A percentile compares a stretch with the other conserved stretches of the same genome.
phyloP scores from a whole-genome alignment of 768 basidiomycete genomes.

The Russula sp. region DNA sequence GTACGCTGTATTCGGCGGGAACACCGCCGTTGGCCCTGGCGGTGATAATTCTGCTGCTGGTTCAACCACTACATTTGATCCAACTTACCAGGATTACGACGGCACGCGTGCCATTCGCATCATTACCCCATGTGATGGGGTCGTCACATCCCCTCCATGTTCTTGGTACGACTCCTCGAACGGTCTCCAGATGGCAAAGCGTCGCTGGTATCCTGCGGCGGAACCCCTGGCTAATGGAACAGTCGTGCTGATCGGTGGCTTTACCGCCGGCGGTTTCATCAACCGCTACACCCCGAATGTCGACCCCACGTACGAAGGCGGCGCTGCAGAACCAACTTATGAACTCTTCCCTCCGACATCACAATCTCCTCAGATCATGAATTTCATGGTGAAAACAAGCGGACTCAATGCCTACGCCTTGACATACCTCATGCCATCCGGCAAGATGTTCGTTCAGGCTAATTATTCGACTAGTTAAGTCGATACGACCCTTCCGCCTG shows the following conservation, averaged over 20 bases:
- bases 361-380: constrained; percentile 43
- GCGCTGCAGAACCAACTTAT: constrained; percentile 72
- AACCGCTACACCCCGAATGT: constrained; percentile 68
- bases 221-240: constrained; percentile 72
- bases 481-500: neutral
- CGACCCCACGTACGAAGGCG: constrained; percentile 57
- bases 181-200: constrained; percentile 56
- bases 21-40: constrained; percentile 66
- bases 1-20: constrained; percentile 70
- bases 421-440: constrained; percentile 66
- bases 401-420: constrained; percentile 76
- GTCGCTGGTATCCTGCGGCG: constrained; percentile 73
- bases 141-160: constrained; percentile 45
- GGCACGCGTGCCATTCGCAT: constrained; percentile 76
- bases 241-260: constrained; percentile 76
- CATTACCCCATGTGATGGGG: constrained; percentile 63
- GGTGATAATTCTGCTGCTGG: constrained; percentile 47
- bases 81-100: constrained; percentile 72
- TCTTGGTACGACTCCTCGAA: constrained; percentile 69
- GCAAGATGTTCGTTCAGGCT: constrained; percentile 56
- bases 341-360: constrained; percentile 73
- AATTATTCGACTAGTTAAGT: constrained; percentile 46
- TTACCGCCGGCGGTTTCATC: constrained; percentile 70
- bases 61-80: constrained; percentile 47
- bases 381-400: constrained; percentile 64